Percentiles rank a stretch among this genome's conserved stretches.
Evolutionary conservation across 2,329 filamentous ascomycete genomes (phyloP).

Genomic region (Elsinoe perseae): DNA sequence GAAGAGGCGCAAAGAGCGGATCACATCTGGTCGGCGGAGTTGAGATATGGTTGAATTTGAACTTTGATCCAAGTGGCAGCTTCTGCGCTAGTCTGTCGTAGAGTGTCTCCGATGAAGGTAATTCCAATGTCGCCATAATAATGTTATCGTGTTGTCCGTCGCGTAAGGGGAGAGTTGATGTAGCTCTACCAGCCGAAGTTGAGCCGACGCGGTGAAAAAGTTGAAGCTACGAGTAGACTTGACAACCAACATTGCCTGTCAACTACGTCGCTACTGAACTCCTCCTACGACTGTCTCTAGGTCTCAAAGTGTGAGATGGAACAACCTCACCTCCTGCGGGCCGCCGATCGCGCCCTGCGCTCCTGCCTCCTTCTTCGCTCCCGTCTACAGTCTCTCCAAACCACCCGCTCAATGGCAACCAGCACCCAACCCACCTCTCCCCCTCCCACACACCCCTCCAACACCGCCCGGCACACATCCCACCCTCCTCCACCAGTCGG

Average conservation of each 20-base stretch:
- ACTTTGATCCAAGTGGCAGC: constrained; percentile 47
- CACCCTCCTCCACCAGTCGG: constrained; percentile 28
- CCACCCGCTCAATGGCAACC: constrained; percentile 14
- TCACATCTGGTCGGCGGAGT: constrained; percentile 68
- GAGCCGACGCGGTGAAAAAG: constrained; percentile 7
- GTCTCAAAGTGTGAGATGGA: background rate
- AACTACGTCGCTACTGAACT: too few species aligned
- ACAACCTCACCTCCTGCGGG: constrained; percentile 12
- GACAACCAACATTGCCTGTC: too few species aligned
- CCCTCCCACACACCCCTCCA: background rate
- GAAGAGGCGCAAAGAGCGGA: constrained; percentile 71
- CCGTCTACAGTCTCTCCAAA: constrained; percentile 18
- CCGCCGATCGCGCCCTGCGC: constrained; percentile 27
- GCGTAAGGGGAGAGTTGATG: background rate
- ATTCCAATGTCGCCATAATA: constrained; percentile 8
- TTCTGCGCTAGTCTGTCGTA: constrained; percentile 43
- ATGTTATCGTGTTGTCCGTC: background rate
- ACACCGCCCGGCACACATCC: constrained; percentile 20
- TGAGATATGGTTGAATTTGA: constrained; percentile 78
- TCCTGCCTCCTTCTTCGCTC: constrained; percentile 23
- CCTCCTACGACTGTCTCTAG: background rate
- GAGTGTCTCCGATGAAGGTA: constrained; percentile 22
- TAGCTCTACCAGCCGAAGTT: background rate
- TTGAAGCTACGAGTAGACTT: background rate
- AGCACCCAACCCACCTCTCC: constrained; percentile 14